These are phyloP conservation scores for Colletotrichum cereale DNA, from an alignment of 2,329 filamentous ascomycete species.

Conservation along the genomic window DNA sequence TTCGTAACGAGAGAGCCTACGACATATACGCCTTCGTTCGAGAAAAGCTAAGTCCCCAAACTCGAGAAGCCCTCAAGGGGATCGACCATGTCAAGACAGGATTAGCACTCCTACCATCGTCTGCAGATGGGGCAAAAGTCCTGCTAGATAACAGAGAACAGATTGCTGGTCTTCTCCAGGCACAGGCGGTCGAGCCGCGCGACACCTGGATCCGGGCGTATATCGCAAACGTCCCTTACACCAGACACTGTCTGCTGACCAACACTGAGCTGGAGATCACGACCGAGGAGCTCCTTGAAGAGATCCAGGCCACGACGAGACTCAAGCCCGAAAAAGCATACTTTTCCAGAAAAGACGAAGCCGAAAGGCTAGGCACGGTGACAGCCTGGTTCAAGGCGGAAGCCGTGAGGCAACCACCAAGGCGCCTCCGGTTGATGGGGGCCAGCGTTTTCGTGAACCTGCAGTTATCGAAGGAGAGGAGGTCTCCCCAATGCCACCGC, in stretches of 20 bases:
- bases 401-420: slow-evolving; percentile 13
- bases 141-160: slow-evolving; percentile 6
- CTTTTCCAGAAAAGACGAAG: slow-evolving; percentile 16
- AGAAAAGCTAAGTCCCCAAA: neutral
- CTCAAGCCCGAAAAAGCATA: too few relatives aligned
- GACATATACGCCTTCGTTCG: too few relatives aligned
- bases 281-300: neutral
- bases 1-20: too few relatives aligned
- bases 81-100: slow-evolving; percentile 8
- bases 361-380: slow-evolving; percentile 5
- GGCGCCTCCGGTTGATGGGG: slow-evolving; percentile 13
- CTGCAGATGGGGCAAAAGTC: too few relatives aligned
- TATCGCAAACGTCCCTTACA: neutral
- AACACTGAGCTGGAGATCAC: slow-evolving; percentile 1
- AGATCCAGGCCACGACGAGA: too few relatives aligned
- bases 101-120: too few relatives aligned
- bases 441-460: slow-evolving; percentile 14
- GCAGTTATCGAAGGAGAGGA: slow-evolving; percentile 9
- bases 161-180: slow-evolving; percentile 6
- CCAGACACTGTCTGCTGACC: neutral
- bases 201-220: slow-evolving; percentile 1
- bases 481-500: slow-evolving; percentile 5
- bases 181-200: slow-evolving; percentile 3
- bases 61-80: slow-evolving; percentile 3
- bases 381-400: slow-evolving; percentile 16